Evolutionary conservation across 108 stramenopile genomes (phyloP), one percentile per base, ranked within the genome.

Genomic region (Cafeteria roenbergensis): DNA sequence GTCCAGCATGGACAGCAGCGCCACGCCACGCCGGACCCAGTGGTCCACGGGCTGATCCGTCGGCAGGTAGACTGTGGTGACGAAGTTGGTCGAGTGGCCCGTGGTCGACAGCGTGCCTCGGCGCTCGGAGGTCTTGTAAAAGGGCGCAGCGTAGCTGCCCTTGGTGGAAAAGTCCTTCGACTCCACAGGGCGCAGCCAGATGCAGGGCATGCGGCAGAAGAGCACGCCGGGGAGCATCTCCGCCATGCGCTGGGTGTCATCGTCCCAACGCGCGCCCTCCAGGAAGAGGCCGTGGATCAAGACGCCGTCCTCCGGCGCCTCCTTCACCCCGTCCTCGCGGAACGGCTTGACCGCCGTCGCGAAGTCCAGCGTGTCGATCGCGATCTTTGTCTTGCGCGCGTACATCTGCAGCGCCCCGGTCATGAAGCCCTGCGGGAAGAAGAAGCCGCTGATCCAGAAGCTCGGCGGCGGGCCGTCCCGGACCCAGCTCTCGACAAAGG

Each of bases 401-500:
- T 73, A 80, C 6, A 79, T 84, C 73, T 84, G 83, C 37, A 84
- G 65, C 20, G 83, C 80, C 6, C 81, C 83, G 33, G 83, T 84
- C 83, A 84, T 84, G 74, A 84, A 84, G 24, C 83, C 83, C 58
- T 84, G 83, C 14, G 83, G 83, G 57, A 84, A 84, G 75, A 84
- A 84, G 65, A 84, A 84, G 22, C 80, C 83, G 12, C 77, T 78
- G 21, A 84, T 51, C 3, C 79, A 77, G 64, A 84, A 84, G 34
- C 33, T 48, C 26, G 33, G 55, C 20, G 83, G 83, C 72, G 80
- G 77, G n/a, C 83, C 83, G 28, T 69, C 55, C 25, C 38, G 22
- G 20, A 84, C 69, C 83, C 83, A 84, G 25, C 35, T 56, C 0
- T 73, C 70, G 69, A 84, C 56, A 64, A 84, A 82, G 35, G 34